Evolutionary conservation across 768 basidiomycete species (phyloP).

Genomic region (Strobilomyces echinocephalus): DNA sequence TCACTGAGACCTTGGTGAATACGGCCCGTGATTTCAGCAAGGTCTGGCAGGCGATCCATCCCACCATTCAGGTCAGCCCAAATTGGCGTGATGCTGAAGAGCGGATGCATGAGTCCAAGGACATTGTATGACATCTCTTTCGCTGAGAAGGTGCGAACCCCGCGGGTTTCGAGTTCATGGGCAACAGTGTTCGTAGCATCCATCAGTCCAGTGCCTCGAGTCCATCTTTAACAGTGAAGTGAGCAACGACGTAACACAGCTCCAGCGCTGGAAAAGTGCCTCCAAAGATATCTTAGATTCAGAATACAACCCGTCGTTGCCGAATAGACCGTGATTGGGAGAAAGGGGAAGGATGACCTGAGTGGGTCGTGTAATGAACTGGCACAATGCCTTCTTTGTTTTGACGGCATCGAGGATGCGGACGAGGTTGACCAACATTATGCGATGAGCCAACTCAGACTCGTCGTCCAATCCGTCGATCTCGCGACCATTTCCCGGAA

Average conservation of each 20-base stretch:
- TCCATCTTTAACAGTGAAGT: constrained; percentile 60
- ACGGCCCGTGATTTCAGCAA: constrained; percentile 85
- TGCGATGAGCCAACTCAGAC: constrained; percentile 95
- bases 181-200: constrained; percentile 91
- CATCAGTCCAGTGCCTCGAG: constrained; percentile 97
- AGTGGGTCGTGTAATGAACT: constrained; percentile 96
- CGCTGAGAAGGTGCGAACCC: constrained; percentile 96
- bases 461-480: constrained; percentile 96
- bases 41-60: constrained; percentile 94
- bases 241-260: constrained; percentile 31
- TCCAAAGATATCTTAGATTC: constrained; percentile 98
- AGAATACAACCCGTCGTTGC: constrained; percentile 95
- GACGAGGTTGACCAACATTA: constrained; percentile 97
- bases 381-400: constrained; percentile 93
- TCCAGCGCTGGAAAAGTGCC: constrained; percentile 97
- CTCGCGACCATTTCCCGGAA: constrained; percentile 97
- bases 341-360: constrained; percentile 97
- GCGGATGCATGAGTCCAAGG: constrained; percentile 97
- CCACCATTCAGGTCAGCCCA: constrained; percentile 99
- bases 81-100: constrained; percentile 98
- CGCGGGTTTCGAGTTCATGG: constrained; percentile 86
- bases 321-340: constrained; percentile 97
- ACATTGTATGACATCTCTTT: constrained; percentile 99
- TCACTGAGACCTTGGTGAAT: constrained; percentile 78
- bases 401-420: constrained; percentile 97